These are phyloP conservation scores for Ceratocystis smalleyi DNA, from an alignment of 2,329 filamentous ascomycete genomes.

Conservation along the genomic window DNA sequence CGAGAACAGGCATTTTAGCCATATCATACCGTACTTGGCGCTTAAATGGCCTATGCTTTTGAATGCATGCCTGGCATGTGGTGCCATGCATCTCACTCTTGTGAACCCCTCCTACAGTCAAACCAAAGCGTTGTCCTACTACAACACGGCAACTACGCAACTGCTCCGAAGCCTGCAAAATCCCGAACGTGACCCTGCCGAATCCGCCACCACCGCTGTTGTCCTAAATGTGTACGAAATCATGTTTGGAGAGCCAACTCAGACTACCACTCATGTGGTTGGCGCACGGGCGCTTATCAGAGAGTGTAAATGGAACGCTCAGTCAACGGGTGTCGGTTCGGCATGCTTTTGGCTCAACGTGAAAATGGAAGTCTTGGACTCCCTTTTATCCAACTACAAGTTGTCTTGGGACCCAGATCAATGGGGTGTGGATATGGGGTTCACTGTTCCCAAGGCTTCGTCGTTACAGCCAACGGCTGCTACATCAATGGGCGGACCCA, in stretches of 20 bases:
- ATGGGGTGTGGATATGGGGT: constrained; percentile 74
- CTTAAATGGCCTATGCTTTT: constrained; percentile 74
- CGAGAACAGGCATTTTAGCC: constrained; percentile 69
- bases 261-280: constrained; percentile 79
- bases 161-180: constrained; percentile 66
- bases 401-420: constrained; percentile 79
- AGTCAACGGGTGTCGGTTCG: constrained; percentile 59
- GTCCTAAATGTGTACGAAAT: constrained; percentile 86
- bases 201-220: constrained; percentile 69
- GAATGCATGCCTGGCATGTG: constrained; percentile 78
- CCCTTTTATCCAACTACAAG: constrained; percentile 73
- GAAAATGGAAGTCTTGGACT: constrained; percentile 77
- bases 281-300: constrained; percentile 74
- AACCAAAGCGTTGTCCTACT: constrained; percentile 67
- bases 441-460: constrained; percentile 25
- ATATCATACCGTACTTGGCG: constrained; percentile 67
- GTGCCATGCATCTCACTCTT: constrained; percentile 63
- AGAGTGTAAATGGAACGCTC: constrained; percentile 78
- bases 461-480: background rate
- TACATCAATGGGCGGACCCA: background rate
- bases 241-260: constrained; percentile 65
- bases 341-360: constrained; percentile 94
- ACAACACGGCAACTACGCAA: constrained; percentile 68
- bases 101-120: constrained; percentile 35
- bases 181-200: constrained; percentile 45